These are phyloP conservation scores for Aspergillus oerlinghausenensis DNA, from an alignment of 2,329 filamentous ascomycete species.

Conservation along the genomic window DNA sequence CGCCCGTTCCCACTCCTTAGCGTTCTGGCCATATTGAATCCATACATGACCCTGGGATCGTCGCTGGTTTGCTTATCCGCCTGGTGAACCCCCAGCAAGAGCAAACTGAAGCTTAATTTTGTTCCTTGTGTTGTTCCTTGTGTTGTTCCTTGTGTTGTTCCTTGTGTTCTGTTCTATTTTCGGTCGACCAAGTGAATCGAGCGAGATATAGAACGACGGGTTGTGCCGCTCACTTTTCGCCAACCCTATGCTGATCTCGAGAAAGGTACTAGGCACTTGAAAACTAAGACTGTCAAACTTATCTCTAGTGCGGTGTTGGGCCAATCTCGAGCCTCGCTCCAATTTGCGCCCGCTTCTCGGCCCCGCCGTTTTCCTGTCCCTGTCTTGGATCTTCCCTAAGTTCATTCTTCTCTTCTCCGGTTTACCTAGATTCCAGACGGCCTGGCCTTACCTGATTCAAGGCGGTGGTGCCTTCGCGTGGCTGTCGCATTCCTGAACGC, in stretches of 20 bases:
- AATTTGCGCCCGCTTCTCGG: not conserved
- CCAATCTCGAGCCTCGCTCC: not conserved
- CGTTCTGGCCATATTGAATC: not conserved
- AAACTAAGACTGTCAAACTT: not conserved
- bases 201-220: not conserved
- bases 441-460: not conserved
- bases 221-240: not conserved
- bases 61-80: not conserved
- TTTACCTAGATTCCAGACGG: not conserved
- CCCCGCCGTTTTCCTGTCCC: not conserved
- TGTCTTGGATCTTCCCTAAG: not conserved
- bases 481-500: not conserved
- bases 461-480: conserved; percentile 1
- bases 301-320: not conserved
- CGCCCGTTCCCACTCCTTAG: not conserved
- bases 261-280: not conserved
- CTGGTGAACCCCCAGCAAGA: not conserved
- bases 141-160: not conserved
- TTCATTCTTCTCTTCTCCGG: not conserved
- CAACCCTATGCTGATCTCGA: not conserved
- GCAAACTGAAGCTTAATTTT: not conserved
- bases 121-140: too few species aligned
- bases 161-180: not conserved
- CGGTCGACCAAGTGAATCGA: not conserved
- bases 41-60: not conserved